Base-by-base conservation (phyloP, 1,139 yeast genomes). In the Sugiyamaella neomexicana region DNA sequence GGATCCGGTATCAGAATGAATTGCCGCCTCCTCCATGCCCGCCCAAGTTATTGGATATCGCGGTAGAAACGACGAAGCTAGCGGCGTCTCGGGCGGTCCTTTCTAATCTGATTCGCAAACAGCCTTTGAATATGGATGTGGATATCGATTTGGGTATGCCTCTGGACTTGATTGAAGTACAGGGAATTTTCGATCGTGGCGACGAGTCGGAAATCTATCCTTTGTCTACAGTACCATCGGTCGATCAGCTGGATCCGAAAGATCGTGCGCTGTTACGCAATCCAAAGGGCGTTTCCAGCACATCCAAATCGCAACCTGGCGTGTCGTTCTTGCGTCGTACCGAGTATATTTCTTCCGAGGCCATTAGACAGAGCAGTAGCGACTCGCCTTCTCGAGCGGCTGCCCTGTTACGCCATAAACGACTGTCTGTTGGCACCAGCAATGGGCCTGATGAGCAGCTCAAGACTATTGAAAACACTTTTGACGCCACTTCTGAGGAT, bases 1-100 rank as follows among this genome's bases (percentile, higher is more conserved):
- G 88, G 63, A 82, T 88, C 54, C 81, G 96, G 66, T 93, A 90
- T 69, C 82, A 83, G 58, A 93, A 93, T 68, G 88, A 83, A 65
- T 76, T 93, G 34, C 99, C 99, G 13, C 93, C 97, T 1, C 98
- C 99, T 9, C 88, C 95, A 23, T 79, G 95, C 60, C 90, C 96
- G 52, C 98, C 99, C 23, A 89, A 88, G 70, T 78, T 90, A 57
- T 71, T 93, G 55, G 80, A 84, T 55, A 77, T 72, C 51, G 74
- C 80, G 13, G 70, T 76, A 2, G 73, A 75, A 47, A 65, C 73
- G 40, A 64, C 76, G 63, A 75, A 76, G 65, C 69, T 77, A 53
- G 75, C 80, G 17, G 79, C 88, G 6, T 80, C 91, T 48, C 77
- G 82, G 55, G 20, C 46, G 20, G 76, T 89, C 58, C 74, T 93